phyloP scores from a whole-genome alignment of 768 basidiomycete genomes.

The Boletus reticuloceps region DNA sequence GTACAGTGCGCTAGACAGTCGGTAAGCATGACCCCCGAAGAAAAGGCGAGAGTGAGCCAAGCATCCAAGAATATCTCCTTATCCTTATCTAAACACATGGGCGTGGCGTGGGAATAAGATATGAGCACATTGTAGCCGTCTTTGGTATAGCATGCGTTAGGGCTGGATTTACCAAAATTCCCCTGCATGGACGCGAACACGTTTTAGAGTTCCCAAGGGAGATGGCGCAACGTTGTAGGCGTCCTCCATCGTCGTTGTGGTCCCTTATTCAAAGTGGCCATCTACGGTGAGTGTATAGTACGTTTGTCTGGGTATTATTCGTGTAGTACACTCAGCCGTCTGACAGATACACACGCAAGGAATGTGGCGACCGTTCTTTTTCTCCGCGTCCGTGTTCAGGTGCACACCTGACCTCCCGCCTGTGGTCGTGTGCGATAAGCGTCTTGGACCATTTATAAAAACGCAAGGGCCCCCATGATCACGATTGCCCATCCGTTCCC shows the following conservation, averaged over 20 bases:
- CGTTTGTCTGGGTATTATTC: background rate
- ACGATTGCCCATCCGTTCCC: background rate
- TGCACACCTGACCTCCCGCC: background rate
- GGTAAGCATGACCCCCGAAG: conserved; percentile 3
- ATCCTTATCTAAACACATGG: conserved; percentile 18
- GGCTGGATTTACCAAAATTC: conserved; percentile 9
- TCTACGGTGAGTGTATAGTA: background rate
- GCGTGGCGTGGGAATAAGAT: background rate
- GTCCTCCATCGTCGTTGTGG: background rate
- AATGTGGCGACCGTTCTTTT: background rate
- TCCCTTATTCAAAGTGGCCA: background rate
- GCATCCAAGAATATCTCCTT: conserved; percentile 22
- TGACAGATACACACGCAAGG: conserved; percentile 4
- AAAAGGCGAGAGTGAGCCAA: background rate
- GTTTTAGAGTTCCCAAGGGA: background rate
- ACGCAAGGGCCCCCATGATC: background rate
- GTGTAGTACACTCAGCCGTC: background rate
- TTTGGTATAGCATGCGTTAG: conserved; percentile 14
- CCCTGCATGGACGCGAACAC: conserved; percentile 4
- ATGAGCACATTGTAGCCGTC: conserved; percentile 3
- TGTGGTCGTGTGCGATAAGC: conserved; percentile 8
- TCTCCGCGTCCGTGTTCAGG: background rate
- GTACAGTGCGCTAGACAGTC: background rate
- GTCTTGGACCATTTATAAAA: background rate
- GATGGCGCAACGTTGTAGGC: background rate